A percentile compares a stretch with the other conserved stretches of the same genome.
These are phyloP conservation scores for Claviceps sp. DNA, from an alignment of 2,329 filamentous ascomycete genomes.

Conservation along the genomic window DNA sequence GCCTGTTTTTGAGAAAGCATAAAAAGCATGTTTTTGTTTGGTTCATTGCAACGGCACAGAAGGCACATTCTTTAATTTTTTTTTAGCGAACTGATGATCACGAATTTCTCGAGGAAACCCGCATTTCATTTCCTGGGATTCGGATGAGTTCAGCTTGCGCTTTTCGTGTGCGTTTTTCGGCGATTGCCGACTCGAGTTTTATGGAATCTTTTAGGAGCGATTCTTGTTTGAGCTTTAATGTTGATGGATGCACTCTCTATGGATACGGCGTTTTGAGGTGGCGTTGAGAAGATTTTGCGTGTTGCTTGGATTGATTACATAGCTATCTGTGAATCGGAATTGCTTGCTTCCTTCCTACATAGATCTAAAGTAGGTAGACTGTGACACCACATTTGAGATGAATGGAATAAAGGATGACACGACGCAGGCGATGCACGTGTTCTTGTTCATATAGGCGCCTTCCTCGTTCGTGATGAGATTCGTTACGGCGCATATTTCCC, in stretches of 20 bases:
- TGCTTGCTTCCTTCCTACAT: slow-evolving; percentile 3
- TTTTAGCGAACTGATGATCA: not conserved
- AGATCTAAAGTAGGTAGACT: slow-evolving; percentile 8
- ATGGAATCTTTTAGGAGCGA: no score
- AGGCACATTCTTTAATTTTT: not conserved
- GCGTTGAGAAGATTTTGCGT: not conserved
- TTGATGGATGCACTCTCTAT: not conserved
- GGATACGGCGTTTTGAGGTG: slow-evolving; percentile 6
- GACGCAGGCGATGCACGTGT: not conserved
- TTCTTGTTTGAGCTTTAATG: no score
- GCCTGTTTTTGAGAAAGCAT: not conserved
- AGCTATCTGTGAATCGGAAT: not conserved
- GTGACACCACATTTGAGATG: slow-evolving; percentile 8
- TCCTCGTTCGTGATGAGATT: no score
- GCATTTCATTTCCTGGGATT: not conserved
- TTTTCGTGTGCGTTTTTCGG: not conserved
- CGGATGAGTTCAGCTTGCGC: not conserved
- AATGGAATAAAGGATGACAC: not conserved
- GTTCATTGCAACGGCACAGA: slow-evolving; percentile 1
- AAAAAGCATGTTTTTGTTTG: slow-evolving; percentile 5
- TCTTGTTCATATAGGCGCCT: not conserved
- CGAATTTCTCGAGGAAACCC: not conserved
- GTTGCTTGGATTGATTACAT: not conserved
- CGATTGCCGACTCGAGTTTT: not conserved
- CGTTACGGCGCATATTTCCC: no score